phyloP scores from a whole-genome alignment of 2,329 filamentous ascomycete species.

The Colletotrichum tabaci region DNA sequence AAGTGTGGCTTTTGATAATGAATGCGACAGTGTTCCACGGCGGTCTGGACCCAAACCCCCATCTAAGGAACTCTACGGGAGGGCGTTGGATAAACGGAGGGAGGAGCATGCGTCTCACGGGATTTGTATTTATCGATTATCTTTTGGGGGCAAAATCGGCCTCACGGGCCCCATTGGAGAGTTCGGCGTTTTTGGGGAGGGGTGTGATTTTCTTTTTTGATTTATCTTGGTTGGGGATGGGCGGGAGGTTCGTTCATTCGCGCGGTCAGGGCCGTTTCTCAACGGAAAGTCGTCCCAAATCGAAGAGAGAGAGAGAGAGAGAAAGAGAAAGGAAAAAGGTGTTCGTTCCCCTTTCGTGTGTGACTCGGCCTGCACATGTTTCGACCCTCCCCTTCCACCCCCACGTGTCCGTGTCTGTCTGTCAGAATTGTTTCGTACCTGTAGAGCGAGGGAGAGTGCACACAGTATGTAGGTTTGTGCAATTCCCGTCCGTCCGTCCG shows the following conservation, averaged over 20 bases:
- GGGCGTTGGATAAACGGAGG: constrained; percentile 25
- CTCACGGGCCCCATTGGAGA: constrained; percentile 12
- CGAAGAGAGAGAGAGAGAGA: neutral
- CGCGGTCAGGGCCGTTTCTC: neutral
- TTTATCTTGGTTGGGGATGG: neutral
- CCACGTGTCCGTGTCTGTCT: neutral
- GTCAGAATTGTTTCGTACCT: neutral
- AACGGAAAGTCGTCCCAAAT: constrained; percentile 12
- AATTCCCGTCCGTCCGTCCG: too few species aligned
- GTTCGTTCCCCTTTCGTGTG: too few species aligned
- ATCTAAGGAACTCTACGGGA: neutral
- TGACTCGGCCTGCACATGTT: too few species aligned
- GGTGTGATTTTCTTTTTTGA: neutral
- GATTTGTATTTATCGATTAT: neutral
- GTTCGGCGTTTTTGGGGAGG: constrained; percentile 19
- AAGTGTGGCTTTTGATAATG: constrained; percentile 24
- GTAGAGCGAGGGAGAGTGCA: too few species aligned
- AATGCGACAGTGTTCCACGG: constrained; percentile 27
- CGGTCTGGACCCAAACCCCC: constrained; percentile 31
- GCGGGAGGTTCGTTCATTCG: neutral
- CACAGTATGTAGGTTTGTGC: too few species aligned
- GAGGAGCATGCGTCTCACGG: constrained; percentile 6
- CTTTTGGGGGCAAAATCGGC: constrained; percentile 2
- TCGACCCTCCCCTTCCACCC: too few species aligned
- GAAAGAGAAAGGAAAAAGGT: too few species aligned